Percentiles rank a stretch among this genome's conserved stretches.
phyloP scores from a whole-genome alignment of 805 yeast genomes.

The Ogataea pignaliae region DNA sequence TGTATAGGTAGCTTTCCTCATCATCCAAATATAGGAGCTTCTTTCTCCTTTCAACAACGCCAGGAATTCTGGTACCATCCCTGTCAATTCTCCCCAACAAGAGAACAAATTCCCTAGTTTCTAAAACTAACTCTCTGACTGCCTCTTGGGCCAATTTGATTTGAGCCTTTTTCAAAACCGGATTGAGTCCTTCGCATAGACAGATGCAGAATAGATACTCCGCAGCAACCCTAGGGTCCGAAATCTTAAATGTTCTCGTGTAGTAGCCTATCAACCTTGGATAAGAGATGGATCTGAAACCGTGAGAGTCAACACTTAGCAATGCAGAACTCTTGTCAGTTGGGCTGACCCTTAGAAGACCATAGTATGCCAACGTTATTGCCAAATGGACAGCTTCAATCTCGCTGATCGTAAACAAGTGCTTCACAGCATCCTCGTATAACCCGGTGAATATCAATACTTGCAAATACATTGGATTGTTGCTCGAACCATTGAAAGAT shows the following conservation, averaged over 20 bases:
- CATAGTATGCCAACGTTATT: conserved; percentile 71
- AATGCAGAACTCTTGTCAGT: conserved; percentile 9
- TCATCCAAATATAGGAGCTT: conserved; percentile 54
- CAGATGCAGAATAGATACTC: conserved; percentile 78
- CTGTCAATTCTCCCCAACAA: conserved; percentile 79
- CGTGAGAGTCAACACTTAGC: conserved; percentile 31
- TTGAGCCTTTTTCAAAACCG: conserved; percentile 35
- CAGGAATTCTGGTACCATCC: conserved; percentile 76
- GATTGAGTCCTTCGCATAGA: conserved; percentile 37
- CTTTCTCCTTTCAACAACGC: conserved; percentile 77
- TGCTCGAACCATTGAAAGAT: conserved; percentile 61
- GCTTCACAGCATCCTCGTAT: conserved; percentile 74
- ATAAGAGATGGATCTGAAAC: conserved; percentile 36
- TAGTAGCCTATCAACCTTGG: conserved; percentile 73
- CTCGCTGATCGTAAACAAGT: conserved; percentile 58
- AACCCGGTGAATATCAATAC: conserved; percentile 71
- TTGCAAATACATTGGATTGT: conserved; percentile 70
- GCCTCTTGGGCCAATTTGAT: conserved; percentile 67
- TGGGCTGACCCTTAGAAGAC: conserved; percentile 48
- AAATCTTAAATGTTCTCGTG: conserved; percentile 73
- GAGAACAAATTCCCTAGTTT: conserved; percentile 77
- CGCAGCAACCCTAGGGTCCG: conserved; percentile 89
- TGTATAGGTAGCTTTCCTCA: conserved; percentile 56
- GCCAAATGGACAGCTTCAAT: conserved; percentile 89
- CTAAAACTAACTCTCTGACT: conserved; percentile 75